Evolutionary conservation across 208 protist species (phyloP).

Genomic region (Leishmania braziliensis): DNA sequence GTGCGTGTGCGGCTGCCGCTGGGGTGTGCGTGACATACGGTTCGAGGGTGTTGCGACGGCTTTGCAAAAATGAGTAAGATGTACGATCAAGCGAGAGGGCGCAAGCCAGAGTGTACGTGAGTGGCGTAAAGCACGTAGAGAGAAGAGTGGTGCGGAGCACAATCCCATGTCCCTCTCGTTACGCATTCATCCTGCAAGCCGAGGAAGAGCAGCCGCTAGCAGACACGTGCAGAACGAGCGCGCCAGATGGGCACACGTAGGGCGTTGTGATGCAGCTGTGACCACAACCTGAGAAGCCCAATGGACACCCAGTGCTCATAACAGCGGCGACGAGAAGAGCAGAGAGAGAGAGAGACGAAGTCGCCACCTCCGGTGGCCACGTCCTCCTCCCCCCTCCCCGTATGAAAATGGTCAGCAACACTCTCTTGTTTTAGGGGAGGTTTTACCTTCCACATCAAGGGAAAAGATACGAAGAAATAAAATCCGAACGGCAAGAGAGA

Average conservation of each 20-base stretch:
- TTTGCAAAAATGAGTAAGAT: background rate
- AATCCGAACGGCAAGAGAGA: background rate
- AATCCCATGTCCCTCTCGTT: background rate
- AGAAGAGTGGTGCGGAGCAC: background rate
- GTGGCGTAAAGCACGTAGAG: background rate
- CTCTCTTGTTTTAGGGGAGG: background rate
- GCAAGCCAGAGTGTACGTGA: background rate
- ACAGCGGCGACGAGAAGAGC: background rate
- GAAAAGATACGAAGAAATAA: too few species aligned
- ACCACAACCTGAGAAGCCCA: background rate
- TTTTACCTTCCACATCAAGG: background rate
- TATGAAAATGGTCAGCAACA: background rate
- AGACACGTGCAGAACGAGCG: background rate
- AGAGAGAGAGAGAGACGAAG: background rate
- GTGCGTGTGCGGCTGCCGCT: background rate
- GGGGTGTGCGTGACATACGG: background rate
- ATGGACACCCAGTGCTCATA: background rate
- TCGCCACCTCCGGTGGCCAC: background rate
- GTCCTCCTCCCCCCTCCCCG: too few species aligned
- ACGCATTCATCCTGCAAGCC: background rate
- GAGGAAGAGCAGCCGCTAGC: background rate
- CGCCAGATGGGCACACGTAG: background rate
- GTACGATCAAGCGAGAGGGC: background rate
- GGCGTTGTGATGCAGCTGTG: background rate
- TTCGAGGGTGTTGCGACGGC: background rate